Percentiles rank a stretch among this genome's conserved stretches.
Conservation (phyloP, 202 grass and related monocot genomes). For the Elaeis oleifera region DNA sequence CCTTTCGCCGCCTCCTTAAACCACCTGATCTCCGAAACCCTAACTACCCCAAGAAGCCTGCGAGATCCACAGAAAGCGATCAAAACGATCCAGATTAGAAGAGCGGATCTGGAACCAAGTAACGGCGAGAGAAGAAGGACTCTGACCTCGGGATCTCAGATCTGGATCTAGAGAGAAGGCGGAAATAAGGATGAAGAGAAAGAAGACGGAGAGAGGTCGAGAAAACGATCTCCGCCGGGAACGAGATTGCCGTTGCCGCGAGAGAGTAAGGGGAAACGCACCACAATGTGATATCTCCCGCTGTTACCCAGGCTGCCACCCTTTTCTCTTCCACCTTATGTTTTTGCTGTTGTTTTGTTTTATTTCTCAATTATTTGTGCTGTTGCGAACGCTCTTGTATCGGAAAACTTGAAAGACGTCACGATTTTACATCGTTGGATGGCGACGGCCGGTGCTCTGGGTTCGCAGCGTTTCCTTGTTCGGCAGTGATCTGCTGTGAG, state of each 20-base stretch:
- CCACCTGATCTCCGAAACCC: conserved; percentile 6
- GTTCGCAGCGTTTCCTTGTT: no score
- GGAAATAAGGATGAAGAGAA: not conserved
- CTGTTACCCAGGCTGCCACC: no score
- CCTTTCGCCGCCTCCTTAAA: conserved; percentile 12
- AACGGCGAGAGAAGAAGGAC: not conserved
- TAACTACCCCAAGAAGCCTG: conserved; percentile 13
- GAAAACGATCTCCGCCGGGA: not conserved
- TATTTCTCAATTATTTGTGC: no score
- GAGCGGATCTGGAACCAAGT: not conserved
- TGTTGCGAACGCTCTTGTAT: no score
- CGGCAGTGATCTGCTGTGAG: no score
- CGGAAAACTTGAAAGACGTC: no score
- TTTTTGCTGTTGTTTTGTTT: no score
- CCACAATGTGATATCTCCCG: no score
- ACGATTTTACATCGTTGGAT: no score
- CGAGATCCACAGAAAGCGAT: not conserved
- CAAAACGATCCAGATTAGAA: not conserved
- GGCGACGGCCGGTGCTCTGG: no score
- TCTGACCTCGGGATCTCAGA: conserved; percentile 12
- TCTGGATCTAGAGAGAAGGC: not conserved
- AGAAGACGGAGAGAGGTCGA: no score
- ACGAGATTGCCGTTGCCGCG: not conserved
- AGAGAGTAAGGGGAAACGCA: not conserved
- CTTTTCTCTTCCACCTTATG: no score